Base-by-base conservation (phyloP, 106 monocot genomes). In the Chionographis japonica region DNA sequence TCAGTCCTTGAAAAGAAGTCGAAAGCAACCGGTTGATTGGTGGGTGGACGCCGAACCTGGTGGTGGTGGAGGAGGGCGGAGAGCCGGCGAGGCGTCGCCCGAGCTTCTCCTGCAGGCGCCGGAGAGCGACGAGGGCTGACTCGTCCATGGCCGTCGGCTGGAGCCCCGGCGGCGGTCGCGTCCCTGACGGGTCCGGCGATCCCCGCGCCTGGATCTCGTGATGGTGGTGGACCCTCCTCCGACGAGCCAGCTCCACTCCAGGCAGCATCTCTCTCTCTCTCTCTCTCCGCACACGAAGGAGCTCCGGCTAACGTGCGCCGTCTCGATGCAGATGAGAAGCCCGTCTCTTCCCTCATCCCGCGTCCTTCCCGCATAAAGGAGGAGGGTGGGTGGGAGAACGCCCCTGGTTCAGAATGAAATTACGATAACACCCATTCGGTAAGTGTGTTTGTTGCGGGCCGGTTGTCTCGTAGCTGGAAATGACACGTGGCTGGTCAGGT, bases 211-310 rank as follows among this genome's bases (percentile, higher is more conserved):
- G n/a, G 9, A 20, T 6, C 59, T 62, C 67, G 74, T 38, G 12
- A 70, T 71, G 81, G 74, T 77, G 50, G 85, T 82, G 82, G 40
- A 85, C 15, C 46, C 85, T 69, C 18, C 89, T 68, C 61, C 72
- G 71, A 56, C 88, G 68, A n/a, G 89, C 89, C 11, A 89, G 41
- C 54, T 89, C 89, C 38, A 89, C 85, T 1, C 85, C 85, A 3
- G 89, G 89, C 0, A 89, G 71, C 85, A 89, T 89, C 69, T 35
- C 74, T 58, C 57, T 41, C 18, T 35, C 41, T 58, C 56, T 68
- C 57, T 36, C 6, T 5, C 15, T 52, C 53, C 37, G 0, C 19
- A 27, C 27, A 27, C 27, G 27, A 27, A 27, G 27, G 27, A 27
- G 27, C 27, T 27, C 27, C 1, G 0, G 27, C 27, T 27, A 27